Evolutionary conservation across 2,329 filamentous ascomycete genomes (phyloP), one percentile per base, ranked within the genome.

Genomic region (Monilinia polystroma): DNA sequence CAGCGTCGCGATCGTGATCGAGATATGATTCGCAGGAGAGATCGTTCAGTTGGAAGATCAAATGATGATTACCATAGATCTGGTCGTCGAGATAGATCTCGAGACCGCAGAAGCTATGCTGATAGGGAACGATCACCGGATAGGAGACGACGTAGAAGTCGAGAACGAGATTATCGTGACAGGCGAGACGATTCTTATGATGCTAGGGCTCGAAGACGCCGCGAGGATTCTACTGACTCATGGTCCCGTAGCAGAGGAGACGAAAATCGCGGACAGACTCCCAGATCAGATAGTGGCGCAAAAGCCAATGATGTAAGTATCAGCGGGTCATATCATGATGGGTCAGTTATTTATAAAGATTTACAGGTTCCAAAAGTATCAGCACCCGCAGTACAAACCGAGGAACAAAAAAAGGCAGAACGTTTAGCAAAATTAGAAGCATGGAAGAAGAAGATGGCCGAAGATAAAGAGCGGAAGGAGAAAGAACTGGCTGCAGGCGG

Each of bases 371-470:
- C 82, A 64, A 89, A 87, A 75, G 78, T 82, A 55, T 77, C 82
- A 72, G 76, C 83, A 66, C 76, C 82, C 64, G 79, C 81, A 55
- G 78, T 79, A 23, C 87, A 87, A 73, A 82, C 85, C 41, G 90
- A 92, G 73, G 85, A 87, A 69, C 88, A 92, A 60, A 92, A 90
- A 75, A 92, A 93, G 77, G 90, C 89, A 60, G 91, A 94, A 77
- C 84, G 91, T 70, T 82, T 93, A 54, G 91, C 91, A 38, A 93
- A 92, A 76, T 80, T 96, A 38, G 91, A 94, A 77, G 91, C 91
- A 67, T 97, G 93, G 93, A 97, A 97, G 80, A 90, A 92, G 78
- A 94, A 93, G 79, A 89, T 92, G 76, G 83, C 83, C 7, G 90
- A 92, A 70, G 87, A 88, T 75, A 89, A 89, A 72, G 89, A 89